phyloP scores from a whole-genome alignment of 768 basidiomycete species.

The Boletales sp. region DNA sequence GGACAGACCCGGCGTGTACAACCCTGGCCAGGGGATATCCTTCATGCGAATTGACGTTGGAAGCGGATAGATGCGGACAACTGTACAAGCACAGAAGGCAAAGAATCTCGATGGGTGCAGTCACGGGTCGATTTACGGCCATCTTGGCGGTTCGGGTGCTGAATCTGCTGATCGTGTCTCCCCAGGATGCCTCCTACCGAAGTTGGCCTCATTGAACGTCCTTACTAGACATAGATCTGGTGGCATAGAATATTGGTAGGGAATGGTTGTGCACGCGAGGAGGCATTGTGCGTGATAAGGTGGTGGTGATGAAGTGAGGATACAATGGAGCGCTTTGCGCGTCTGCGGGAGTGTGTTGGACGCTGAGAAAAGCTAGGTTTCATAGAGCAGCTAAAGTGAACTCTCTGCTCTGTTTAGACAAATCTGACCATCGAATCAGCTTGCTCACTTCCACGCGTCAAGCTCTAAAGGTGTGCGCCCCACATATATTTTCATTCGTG shows the following conservation, averaged over 20 bases:
- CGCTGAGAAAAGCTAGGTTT: conserved; percentile 68
- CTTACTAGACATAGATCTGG: conserved; percentile 31
- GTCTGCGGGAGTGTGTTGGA: conserved; percentile 61
- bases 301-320: conserved; percentile 54
- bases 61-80: conserved; percentile 35
- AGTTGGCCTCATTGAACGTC: conserved; percentile 47
- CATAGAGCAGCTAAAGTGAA: conserved; percentile 61
- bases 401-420: no score
- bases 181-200: conserved; percentile 17
- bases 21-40: conserved; percentile 85
- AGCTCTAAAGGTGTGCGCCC: conserved; percentile 20
- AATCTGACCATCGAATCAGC: no score
- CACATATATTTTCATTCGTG: not conserved
- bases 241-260: conserved; percentile 45
- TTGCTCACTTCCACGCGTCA: conserved; percentile 36
- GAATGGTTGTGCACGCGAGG: conserved; percentile 33
- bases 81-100: conserved; percentile 58
- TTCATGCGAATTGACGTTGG: conserved; percentile 61
- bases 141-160: conserved; percentile 52
- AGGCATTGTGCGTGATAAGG: conserved; percentile 66
- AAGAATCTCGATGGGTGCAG: conserved; percentile 53
- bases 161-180: not conserved
- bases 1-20: conserved; percentile 58
- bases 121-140: conserved; percentile 42
- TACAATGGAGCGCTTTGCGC: conserved; percentile 49